Evolutionary conservation across 352 stramenopile genomes (phyloP).

Genomic region (Globisporangium apiculatum): DNA sequence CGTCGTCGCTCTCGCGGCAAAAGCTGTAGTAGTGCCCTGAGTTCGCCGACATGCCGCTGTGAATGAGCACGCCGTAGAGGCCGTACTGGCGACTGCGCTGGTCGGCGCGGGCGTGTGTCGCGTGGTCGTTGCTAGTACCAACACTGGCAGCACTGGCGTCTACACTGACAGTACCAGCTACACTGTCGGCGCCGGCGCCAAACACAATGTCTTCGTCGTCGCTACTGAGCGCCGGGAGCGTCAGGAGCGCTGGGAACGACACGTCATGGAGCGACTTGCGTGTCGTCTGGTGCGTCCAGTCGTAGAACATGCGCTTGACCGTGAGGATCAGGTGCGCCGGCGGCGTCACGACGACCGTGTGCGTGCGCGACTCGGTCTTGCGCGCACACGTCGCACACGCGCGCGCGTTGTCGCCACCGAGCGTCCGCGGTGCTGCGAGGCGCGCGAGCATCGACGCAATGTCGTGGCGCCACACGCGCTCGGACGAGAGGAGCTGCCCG

Average conservation of each 20-base stretch:
- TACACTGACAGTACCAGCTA: too few species aligned
- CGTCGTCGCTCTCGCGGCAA: constrained; percentile 73
- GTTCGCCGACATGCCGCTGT: constrained; percentile 85
- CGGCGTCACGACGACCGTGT: constrained; percentile 77
- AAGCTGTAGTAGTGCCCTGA: constrained; percentile 91
- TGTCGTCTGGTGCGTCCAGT: constrained; percentile 84
- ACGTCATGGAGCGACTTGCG: constrained; percentile 85
- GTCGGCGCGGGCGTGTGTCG: constrained; percentile 9
- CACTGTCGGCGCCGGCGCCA: constrained; percentile 3
- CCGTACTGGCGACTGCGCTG: constrained; percentile 64
- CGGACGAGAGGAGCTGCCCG: constrained; percentile 65
- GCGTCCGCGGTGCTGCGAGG: constrained; percentile 70
- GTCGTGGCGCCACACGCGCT: constrained; percentile 80
- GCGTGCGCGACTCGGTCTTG: constrained; percentile 76
- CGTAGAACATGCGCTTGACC: constrained; percentile 88
- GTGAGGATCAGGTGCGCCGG: constrained; percentile 83
- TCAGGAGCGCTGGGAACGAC: constrained; percentile 59
- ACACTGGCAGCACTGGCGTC: too few species aligned
- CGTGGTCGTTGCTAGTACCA: background rate
- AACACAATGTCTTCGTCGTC: constrained; percentile 50
- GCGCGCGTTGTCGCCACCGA: constrained; percentile 77
- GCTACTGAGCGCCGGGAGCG: constrained; percentile 46
- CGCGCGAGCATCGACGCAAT: constrained; percentile 77
- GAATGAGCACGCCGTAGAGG: constrained; percentile 85
- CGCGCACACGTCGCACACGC: constrained; percentile 58